A percentile compares a stretch with the other conserved stretches of the same genome.
Evolutionary conservation across 176 grass and related monocot genomes (phyloP).

Genomic region (Aegilops umbellulata): DNA sequence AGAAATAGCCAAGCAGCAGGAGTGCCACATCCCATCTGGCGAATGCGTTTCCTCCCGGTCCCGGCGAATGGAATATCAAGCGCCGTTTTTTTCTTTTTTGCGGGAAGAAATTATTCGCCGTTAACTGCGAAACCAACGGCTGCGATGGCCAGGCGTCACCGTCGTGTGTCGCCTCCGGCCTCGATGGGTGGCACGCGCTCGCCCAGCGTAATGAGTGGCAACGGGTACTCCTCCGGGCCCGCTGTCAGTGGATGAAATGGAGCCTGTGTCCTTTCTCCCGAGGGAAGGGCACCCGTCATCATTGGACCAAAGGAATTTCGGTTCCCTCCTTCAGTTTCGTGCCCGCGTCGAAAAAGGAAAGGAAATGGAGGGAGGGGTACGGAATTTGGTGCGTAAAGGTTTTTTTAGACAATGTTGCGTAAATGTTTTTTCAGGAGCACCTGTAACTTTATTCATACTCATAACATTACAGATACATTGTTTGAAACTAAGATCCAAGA

Average conservation of each 20-base stretch:
- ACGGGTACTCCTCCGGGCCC: background rate
- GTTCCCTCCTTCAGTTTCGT: background rate
- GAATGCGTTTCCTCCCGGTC: background rate
- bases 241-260: background rate
- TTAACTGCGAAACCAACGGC: no score
- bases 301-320: slow-evolving; percentile 1
- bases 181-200: background rate
- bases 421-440: no score
- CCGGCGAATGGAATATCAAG: no score
- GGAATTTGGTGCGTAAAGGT: background rate
- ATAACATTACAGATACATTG: no score
- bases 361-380: background rate
- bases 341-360: background rate
- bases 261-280: background rate
- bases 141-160: background rate
- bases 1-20: background rate
- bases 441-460: no score
- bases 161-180: background rate
- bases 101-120: no score
- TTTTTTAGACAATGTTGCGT: no score
- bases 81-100: no score
- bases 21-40: background rate
- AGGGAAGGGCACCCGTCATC: background rate
- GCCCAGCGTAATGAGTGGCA: background rate
- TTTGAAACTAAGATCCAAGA: no score